Percentiles rank a stretch among this genome's conserved stretches.
These are phyloP conservation scores for Yamagishiella unicocca DNA, from an alignment of 139 green algal species.

Conservation along the genomic window DNA sequence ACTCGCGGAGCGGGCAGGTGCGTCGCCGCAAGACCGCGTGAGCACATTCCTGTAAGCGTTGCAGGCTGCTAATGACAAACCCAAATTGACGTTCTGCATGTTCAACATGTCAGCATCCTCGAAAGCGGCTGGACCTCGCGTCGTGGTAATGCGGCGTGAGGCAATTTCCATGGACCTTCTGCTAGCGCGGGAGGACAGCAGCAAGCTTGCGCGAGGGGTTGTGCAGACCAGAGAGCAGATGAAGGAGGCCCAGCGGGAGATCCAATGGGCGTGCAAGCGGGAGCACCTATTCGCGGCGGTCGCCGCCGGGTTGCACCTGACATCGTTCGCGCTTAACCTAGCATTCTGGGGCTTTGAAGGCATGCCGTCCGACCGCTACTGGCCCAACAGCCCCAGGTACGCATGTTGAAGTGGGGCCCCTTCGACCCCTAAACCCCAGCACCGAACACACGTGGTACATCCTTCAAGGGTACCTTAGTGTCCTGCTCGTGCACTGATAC, in stretches of 20 bases:
- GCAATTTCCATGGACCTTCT: conserved; percentile 58
- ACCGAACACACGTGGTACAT: no score
- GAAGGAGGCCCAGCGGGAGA: conserved; percentile 32
- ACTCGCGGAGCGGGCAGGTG: conserved; percentile 9
- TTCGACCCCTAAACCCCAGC: no score
- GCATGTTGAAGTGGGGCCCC: no score
- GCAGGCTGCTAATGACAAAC: not conserved
- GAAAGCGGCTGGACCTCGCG: not conserved
- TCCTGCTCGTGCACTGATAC: no score
- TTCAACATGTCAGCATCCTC: conserved; percentile 26
- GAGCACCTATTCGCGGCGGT: conserved; percentile 64
- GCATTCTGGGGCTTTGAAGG: conserved; percentile 71
- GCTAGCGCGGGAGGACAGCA: conserved; percentile 47
- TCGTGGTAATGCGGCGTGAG: conserved; percentile 26
- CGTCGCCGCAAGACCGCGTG: no score
- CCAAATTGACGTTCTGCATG: no score
- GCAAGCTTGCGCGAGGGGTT: conserved; percentile 35
- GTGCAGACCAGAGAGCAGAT: conserved; percentile 49
- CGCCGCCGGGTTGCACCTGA: conserved; percentile 63
- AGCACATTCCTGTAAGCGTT: no score
- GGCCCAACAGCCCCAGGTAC: conserved; percentile 54
- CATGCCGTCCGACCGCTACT: conserved; percentile 65
- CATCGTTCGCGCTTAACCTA: conserved; percentile 65
- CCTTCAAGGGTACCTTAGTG: no score
- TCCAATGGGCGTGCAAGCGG: conserved; percentile 52